These are phyloP conservation scores for Diaporthe velutina DNA, from an alignment of 2,329 filamentous ascomycete species.

Conservation along the genomic window DNA sequence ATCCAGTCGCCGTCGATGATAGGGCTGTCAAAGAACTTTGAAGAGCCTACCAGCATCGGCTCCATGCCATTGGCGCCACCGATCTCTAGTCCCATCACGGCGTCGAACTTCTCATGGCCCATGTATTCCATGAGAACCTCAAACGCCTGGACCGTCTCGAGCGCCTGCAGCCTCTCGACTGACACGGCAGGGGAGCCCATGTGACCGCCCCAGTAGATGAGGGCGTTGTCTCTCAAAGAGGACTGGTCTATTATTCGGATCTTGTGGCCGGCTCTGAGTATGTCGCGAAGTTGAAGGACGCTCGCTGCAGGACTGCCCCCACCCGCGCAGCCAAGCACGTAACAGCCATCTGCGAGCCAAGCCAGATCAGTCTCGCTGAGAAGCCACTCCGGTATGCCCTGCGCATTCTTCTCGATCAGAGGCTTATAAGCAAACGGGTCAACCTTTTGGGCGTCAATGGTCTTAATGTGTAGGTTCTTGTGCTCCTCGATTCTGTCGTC, in stretches of 20 bases:
- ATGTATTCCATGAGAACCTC: conserved; percentile 52
- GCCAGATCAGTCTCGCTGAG: conserved; percentile 59
- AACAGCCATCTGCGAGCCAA: conserved; percentile 60
- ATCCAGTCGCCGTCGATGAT: conserved; percentile 49
- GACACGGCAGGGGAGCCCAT: conserved; percentile 58
- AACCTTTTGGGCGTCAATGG: conserved; percentile 40
- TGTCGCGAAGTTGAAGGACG: conserved; percentile 53
- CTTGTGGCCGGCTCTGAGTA: conserved; percentile 54
- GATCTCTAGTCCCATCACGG: conserved; percentile 64
- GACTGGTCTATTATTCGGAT: conserved; percentile 55
- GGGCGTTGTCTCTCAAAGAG: conserved; percentile 56
- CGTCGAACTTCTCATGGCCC: conserved; percentile 47
- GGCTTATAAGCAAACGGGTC: conserved; percentile 51
- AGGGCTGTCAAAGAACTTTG: conserved; percentile 50
- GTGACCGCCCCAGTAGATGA: conserved; percentile 59
- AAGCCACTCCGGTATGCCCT: conserved; percentile 52
- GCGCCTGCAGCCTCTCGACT: conserved; percentile 56
- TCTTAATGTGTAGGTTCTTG: conserved; percentile 54
- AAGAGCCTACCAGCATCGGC: conserved; percentile 54
- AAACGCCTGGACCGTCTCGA: conserved; percentile 54
- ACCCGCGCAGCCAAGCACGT: conserved; percentile 61
- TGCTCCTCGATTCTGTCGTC: conserved; percentile 32
- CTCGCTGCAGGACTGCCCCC: conserved; percentile 56
- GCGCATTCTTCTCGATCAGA: conserved; percentile 47
- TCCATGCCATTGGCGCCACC: conserved; percentile 66